phyloP scores from a whole-genome alignment of 495 filamentous ascomycete genomes.

The Daldinia loculata region DNA sequence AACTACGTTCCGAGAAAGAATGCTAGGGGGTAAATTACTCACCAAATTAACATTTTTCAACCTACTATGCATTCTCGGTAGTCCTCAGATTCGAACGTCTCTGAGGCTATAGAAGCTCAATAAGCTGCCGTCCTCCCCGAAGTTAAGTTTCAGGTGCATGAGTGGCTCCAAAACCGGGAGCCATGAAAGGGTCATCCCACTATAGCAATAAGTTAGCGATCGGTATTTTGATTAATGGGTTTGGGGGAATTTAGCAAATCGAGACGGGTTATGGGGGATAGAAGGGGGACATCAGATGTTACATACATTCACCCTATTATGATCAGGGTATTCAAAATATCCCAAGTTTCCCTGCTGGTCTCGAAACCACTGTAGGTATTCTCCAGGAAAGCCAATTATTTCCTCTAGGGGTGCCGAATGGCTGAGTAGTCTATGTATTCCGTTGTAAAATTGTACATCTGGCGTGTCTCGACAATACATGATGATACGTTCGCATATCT shows the following conservation, averaged over 20 bases:
- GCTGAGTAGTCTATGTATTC: neutral
- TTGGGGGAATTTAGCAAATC: neutral
- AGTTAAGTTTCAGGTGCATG: neutral
- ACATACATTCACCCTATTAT: constrained; percentile 7
- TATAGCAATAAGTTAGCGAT: neutral
- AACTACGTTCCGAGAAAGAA: neutral
- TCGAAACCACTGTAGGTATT: constrained; percentile 5
- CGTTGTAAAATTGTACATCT: neutral
- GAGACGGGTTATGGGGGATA: neutral
- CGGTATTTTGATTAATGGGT: neutral
- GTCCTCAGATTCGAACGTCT: neutral
- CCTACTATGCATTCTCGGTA: neutral
- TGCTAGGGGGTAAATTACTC: too few relatives aligned
- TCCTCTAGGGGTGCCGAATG: neutral
- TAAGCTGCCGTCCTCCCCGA: neutral
- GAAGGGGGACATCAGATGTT: neutral
- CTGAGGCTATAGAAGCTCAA: neutral
- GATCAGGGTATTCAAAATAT: constrained; percentile 33
- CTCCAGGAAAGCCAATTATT: neutral
- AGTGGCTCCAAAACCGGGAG: constrained; percentile 13
- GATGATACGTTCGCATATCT: constrained; percentile 24
- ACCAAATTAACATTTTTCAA: neutral
- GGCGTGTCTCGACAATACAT: constrained; percentile 26
- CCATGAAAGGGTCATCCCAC: constrained; percentile 38
- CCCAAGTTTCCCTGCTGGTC: neutral